Evolutionary conservation across 805 yeast species (phyloP), one percentile per base, ranked within the genome.

Genomic region (Yamadazyma sp.): DNA sequence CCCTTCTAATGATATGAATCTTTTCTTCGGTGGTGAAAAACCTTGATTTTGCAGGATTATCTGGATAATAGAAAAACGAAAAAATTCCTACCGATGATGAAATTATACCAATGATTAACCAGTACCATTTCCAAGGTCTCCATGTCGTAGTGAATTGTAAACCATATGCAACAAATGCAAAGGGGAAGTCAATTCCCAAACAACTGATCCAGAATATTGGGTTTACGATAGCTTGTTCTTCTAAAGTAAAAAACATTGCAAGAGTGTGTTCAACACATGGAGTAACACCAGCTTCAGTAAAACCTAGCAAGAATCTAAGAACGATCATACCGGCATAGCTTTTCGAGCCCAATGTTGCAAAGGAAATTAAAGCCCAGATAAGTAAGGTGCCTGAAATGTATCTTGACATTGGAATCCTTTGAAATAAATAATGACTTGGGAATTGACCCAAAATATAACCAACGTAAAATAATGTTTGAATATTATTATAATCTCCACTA

Each of bases 401-500:
- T 28, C 68, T 42, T 4, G 68, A 55, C 21, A 66, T 65, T 4
- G 62, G 53, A 15, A 62, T 50, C 14, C 63, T 45, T 40, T 60
- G 67, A 29, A 63, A 49, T 22, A 62, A 50, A 31, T 49, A 48
- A 33, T 68, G 67, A 1, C 76, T 62, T 6, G 80, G 80, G 19
- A 74, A 59, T 39, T 70, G 76, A 23, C 76, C 77, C 23, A 75
- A 44, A 30, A 73, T 65, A 38, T 75, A 75, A n/a, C 80, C 80
- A 13, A 69, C 70, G 45, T 75, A 75, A 45, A 75, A 75, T n/a
- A 75, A 40, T 3, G 80, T 70, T 41, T 73, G 72, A 12, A 72
- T 58, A 36, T 72, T 70, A 43, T 70, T 69, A 49, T 71, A 75
- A 32, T 59, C 60, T 33, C 61, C 45, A 43, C 69, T 69, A 18